A percentile compares a stretch with the other conserved stretches of the same genome.
phyloP scores from a whole-genome alignment of 495 filamentous ascomycete species.

The Jackrogersella minutella region DNA sequence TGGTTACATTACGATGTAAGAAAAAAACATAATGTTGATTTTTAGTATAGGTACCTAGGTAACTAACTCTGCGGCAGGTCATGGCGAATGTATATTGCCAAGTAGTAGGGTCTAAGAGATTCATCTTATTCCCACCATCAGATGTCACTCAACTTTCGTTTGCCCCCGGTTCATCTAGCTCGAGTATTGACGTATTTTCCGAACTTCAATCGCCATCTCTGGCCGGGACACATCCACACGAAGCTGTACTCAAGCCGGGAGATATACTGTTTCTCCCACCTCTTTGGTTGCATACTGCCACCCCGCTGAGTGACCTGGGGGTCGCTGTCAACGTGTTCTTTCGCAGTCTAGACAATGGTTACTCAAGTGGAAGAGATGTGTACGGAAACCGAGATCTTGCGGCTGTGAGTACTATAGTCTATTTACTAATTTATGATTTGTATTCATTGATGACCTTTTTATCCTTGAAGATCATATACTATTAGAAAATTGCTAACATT shows the following conservation, averaged over 20 bases:
- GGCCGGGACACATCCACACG: slow-evolving; percentile 68
- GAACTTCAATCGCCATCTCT: slow-evolving; percentile 51
- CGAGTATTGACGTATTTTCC: slow-evolving; percentile 72
- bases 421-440: background rate
- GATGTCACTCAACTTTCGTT: slow-evolving; percentile 76
- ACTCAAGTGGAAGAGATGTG: slow-evolving; percentile 80
- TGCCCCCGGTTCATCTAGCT: slow-evolving; percentile 80
- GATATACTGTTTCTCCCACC: slow-evolving; percentile 84
- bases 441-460: background rate
- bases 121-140: slow-evolving; percentile 79
- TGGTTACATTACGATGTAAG: slow-evolving; percentile 92
- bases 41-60: background rate
- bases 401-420: slow-evolving; percentile 46
- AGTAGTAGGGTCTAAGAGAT: slow-evolving; percentile 71
- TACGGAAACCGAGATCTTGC: slow-evolving; percentile 89
- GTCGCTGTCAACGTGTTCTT: slow-evolving; percentile 90
- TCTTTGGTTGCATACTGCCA: slow-evolving; percentile 84
- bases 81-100: slow-evolving; percentile 93
- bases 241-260: slow-evolving; percentile 69
- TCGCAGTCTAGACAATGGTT: slow-evolving; percentile 69
- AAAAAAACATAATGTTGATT: background rate
- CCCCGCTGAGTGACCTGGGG: slow-evolving; percentile 67
- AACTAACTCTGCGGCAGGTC: slow-evolving; percentile 57
- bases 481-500: slow-evolving; percentile 3
- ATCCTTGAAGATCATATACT: too few species aligned